Conservation (phyloP, 2,329 filamentous ascomycete genomes). For the Ophiostoma fasciatum region DNA sequence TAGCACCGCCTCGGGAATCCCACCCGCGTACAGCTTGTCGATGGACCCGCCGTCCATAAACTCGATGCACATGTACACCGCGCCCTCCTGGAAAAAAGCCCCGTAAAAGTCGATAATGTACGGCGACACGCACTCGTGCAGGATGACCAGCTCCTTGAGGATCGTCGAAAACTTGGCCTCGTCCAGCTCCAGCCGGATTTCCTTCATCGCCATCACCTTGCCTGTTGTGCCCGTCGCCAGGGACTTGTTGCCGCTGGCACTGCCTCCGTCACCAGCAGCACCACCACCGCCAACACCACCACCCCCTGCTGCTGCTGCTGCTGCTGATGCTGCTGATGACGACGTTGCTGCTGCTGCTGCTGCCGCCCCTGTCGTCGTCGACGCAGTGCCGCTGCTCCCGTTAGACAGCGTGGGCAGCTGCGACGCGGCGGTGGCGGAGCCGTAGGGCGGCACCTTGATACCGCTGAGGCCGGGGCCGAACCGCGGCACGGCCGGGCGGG, state of each 20-base stretch:
- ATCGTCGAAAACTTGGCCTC: conserved; percentile 95
- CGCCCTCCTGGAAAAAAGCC: conserved; percentile 96
- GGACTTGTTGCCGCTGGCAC: not conserved
- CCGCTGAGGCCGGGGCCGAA: conserved; percentile 44
- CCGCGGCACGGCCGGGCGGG: conserved; percentile 44
- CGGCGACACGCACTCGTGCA: conserved; percentile 87
- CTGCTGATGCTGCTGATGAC: too few species aligned
- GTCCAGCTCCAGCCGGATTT: conserved; percentile 87
- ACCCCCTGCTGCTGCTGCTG: conserved; percentile 5
- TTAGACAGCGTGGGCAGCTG: conserved; percentile 18
- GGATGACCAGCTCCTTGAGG: conserved; percentile 90
- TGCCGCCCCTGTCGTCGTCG: too few species aligned
- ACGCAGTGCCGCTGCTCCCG: too few species aligned
- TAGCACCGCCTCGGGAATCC: conserved; percentile 76
- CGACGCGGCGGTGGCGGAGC: conserved; percentile 5
- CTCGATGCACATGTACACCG: conserved; percentile 98
- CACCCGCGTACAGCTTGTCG: conserved; percentile 85
- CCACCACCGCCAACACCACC: too few species aligned
- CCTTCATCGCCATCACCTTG: conserved; percentile 97
- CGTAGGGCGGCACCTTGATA: conserved; percentile 19
- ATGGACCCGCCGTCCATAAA: conserved; percentile 98
- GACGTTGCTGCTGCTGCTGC: conserved; percentile 6
- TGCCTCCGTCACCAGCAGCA: not conserved
- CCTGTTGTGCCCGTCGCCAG: conserved; percentile 40
- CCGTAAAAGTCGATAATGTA: conserved; percentile 99